Evolutionary conservation across 176 grass and related monocot species (phyloP), one percentile per base, ranked within the genome.

Genomic region (Phyllostachys edulis): DNA sequence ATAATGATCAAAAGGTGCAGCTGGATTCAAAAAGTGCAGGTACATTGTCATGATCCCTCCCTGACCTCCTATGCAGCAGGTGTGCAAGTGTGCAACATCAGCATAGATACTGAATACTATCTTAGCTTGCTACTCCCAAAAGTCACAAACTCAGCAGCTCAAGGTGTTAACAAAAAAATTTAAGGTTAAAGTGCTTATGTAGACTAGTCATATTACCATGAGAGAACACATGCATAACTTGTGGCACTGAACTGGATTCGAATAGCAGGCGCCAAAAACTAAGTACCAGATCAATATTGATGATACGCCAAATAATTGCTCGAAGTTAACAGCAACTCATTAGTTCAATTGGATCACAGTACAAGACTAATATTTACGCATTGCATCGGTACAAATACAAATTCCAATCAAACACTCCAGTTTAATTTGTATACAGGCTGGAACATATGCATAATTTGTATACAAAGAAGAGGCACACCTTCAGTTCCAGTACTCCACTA

Each of bases 401-500:
- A 39, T 44, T n/a, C n/a, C n/a, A n/a, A n/a, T n/a, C n/a, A n/a
- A n/a, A n/a, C n/a, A n/a, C n/a, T n/a, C n/a, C n/a, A 11, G 15
- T 54, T 66, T 8, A 65, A 42, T 21, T 11, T 9, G 16, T 42
- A 10, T 20, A 21, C 47, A 56, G 18, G 20, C 18, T 56, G 52
- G 61, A 75, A 69, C 38, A 56, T 34, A 34, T 79, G 80, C 23
- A 50, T 68, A 52, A 71, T n/a, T n/a, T n/a, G n/a, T 76, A 23
- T 69, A 36, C 23, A 63, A 81, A 63, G 18, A 72, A 23, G 47
- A 37, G 47, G 67, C 21, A 68, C 70, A 81, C 9, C 79, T 75
- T 7, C 3, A 75, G 11, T 85, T 77, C 77, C 82, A 81, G 76
- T 45, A 71, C 41, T 44, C 36, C 63, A 90, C 71, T 86, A 82